phyloP scores from a whole-genome alignment of 2,329 filamentous ascomycete genomes.

The Aspergillus transmontanensis region DNA sequence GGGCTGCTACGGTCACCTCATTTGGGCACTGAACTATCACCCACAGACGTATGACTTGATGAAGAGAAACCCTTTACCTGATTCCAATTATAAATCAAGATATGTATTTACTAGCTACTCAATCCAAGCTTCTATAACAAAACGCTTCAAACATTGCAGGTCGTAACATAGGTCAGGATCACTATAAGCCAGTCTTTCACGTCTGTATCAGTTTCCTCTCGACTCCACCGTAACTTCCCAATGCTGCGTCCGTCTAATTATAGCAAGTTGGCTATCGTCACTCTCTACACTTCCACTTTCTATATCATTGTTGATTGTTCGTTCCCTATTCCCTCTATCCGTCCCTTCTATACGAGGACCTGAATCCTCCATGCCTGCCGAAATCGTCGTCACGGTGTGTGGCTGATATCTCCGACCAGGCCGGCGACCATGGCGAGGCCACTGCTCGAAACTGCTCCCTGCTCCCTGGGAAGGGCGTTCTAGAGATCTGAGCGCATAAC shows the following conservation, averaged over 20 bases:
- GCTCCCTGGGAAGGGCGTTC: background rate
- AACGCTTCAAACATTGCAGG: background rate
- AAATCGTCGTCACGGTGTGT: background rate
- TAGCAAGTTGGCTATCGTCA: background rate
- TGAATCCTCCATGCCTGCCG: background rate
- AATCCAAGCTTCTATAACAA: background rate
- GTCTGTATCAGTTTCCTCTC: background rate
- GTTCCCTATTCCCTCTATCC: background rate
- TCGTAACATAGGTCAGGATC: no score
- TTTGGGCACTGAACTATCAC: background rate
- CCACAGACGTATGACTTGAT: no score
- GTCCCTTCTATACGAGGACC: background rate
- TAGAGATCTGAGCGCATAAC: background rate
- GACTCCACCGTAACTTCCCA: background rate
- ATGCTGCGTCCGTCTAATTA: background rate
- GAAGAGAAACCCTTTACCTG: no score
- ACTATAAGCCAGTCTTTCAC: accelerated
- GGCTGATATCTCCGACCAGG: background rate
- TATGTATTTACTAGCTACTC: background rate
- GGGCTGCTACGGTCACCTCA: background rate
- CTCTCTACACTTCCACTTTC: background rate
- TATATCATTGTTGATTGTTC: background rate
- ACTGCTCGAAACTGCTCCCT: background rate
- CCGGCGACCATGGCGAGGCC: background rate
- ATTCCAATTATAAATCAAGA: background rate